Evolutionary conservation across 2,329 filamentous ascomycete species (phyloP).

Genomic region (Didymella sp.): DNA sequence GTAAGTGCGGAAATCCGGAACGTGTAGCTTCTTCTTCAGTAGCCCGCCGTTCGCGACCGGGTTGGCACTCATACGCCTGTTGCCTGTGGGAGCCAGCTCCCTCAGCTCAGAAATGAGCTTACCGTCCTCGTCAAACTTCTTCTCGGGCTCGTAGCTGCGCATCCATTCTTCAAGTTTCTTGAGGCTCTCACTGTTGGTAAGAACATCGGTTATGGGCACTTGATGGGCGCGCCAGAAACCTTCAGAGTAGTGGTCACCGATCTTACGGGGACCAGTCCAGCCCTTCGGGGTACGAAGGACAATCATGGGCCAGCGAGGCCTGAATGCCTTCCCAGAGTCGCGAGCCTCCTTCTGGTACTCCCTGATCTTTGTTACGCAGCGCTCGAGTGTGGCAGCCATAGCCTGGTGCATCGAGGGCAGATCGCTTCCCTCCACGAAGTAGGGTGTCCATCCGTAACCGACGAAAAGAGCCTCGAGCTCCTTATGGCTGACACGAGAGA

Average conservation of each 20-base stretch:
- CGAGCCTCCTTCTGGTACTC: slow-evolving; percentile 74
- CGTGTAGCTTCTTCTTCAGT: slow-evolving; percentile 69
- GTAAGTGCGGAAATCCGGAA: slow-evolving; percentile 75
- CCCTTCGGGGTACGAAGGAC: slow-evolving; percentile 79
- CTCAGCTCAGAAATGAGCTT: slow-evolving; percentile 68
- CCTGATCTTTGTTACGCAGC: slow-evolving; percentile 73
- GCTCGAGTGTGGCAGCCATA: slow-evolving; percentile 78
- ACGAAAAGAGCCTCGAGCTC: slow-evolving; percentile 73
- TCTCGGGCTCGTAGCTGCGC: slow-evolving; percentile 75
- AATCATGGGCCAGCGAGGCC: slow-evolving; percentile 80
- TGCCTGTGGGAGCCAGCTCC: slow-evolving; percentile 69
- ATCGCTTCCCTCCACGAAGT: slow-evolving; percentile 80
- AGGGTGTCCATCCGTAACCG: slow-evolving; percentile 80
- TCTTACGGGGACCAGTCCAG: slow-evolving; percentile 76
- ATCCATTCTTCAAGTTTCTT: slow-evolving; percentile 78
- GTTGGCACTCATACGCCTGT: slow-evolving; percentile 77
- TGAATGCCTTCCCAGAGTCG: slow-evolving; percentile 71
- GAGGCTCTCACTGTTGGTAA: slow-evolving; percentile 69
- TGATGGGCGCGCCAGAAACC: slow-evolving; percentile 84
- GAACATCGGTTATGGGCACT: slow-evolving; percentile 75
- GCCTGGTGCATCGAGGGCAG: slow-evolving; percentile 79
- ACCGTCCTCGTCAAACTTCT: slow-evolving; percentile 71
- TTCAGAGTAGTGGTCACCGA: slow-evolving; percentile 73
- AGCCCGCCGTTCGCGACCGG: slow-evolving; percentile 75
- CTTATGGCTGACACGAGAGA: slow-evolving; percentile 75